These are phyloP conservation scores for Trichoderma harzianum DNA, from an alignment of 2,329 filamentous ascomycete genomes.

Conservation along the genomic window DNA sequence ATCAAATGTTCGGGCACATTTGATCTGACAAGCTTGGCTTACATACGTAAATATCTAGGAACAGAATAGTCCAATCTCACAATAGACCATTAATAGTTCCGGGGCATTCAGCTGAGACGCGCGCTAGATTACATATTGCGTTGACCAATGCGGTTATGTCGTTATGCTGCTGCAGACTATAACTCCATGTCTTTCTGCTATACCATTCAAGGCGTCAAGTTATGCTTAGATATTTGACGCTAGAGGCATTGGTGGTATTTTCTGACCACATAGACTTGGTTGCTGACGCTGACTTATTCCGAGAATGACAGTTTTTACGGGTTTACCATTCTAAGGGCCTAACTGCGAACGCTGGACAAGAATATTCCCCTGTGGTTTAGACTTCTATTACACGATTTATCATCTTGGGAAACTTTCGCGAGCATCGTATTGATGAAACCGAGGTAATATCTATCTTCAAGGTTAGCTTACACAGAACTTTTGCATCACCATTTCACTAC, in stretches of 20 bases:
- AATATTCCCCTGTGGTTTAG: background rate
- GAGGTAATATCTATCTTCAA: background rate
- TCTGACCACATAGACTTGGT: background rate
- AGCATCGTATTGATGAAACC: background rate
- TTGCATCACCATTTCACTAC: background rate
- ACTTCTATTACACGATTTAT: accelerated
- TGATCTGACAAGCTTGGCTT: background rate
- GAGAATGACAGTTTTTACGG: background rate
- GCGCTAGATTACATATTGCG: background rate
- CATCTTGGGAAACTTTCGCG: background rate
- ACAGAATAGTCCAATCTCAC: background rate
- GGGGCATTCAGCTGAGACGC: background rate
- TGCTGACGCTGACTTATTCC: background rate
- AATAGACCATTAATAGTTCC: background rate
- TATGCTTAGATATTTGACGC: background rate
- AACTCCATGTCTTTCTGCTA: background rate
- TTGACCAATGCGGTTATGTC: background rate
- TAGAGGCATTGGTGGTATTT: background rate
- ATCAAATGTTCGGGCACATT: background rate
- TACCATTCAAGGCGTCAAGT: background rate
- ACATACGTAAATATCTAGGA: background rate
- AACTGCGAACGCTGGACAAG: background rate
- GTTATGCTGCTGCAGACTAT: background rate
- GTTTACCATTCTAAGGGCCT: background rate
- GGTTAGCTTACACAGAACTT: background rate